These are phyloP conservation scores for Mycena sp. DNA, from an alignment of 1,284 basidiomycete species.

Conservation along the genomic window DNA sequence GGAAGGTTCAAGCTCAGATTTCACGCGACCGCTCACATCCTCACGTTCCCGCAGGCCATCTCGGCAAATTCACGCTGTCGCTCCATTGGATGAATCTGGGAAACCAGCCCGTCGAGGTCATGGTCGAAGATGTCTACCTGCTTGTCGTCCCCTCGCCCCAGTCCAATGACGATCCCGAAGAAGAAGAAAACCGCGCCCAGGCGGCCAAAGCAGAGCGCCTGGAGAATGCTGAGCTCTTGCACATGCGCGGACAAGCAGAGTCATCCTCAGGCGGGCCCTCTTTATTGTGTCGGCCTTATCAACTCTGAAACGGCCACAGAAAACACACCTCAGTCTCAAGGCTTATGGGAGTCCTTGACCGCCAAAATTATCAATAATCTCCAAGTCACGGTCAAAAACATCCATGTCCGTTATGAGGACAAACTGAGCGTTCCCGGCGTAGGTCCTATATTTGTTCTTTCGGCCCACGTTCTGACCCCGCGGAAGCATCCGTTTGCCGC, in stretches of 20 bases:
- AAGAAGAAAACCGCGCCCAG: slow-evolving; percentile 87
- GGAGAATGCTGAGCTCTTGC: slow-evolving; percentile 89
- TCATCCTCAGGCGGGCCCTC: slow-evolving; percentile 15
- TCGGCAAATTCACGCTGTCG: slow-evolving; percentile 92
- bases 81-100: slow-evolving; percentile 97
- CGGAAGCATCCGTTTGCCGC: slow-evolving; percentile 92
- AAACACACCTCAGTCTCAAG: slow-evolving; percentile 81
- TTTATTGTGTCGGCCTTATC: background rate
- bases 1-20: slow-evolving; percentile 68
- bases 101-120: slow-evolving; percentile 91
- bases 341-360: slow-evolving; percentile 85
- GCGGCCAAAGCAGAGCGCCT: slow-evolving; percentile 91
- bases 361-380: slow-evolving; percentile 97
- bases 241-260: slow-evolving; percentile 73
- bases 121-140: slow-evolving; percentile 95
- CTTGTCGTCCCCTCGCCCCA: slow-evolving; percentile 89
- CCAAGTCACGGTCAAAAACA: slow-evolving; percentile 95
- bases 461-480: background rate
- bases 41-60: slow-evolving; percentile 69
- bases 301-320: slow-evolving; percentile 44
- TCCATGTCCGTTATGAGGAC: slow-evolving; percentile 98
- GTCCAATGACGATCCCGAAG: slow-evolving; percentile 79
- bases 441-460: slow-evolving; percentile 36
- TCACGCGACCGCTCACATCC: slow-evolving; percentile 6
- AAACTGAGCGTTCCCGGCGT: slow-evolving; percentile 92